phyloP scores from a whole-genome alignment of 2,329 filamentous ascomycete species.

The Aureobasidium sp. region DNA sequence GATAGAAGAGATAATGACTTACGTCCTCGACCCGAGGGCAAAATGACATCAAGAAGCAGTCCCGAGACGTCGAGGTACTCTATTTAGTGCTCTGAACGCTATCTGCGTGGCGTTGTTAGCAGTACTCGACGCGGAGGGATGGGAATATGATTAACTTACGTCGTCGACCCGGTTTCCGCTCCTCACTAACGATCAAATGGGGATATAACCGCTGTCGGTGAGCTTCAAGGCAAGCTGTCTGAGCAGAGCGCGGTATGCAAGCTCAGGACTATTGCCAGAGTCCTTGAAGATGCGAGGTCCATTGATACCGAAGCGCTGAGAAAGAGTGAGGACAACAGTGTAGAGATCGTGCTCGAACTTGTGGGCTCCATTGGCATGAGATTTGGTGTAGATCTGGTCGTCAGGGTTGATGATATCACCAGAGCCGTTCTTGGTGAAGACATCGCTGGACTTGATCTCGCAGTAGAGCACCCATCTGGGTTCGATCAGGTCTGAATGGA shows the following conservation, averaged over 20 bases:
- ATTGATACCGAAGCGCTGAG: not conserved
- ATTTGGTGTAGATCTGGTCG: not conserved
- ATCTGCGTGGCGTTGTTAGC: no score
- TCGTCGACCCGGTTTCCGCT: no score
- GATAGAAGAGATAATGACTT: no score
- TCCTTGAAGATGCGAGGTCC: not conserved
- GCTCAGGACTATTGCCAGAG: not conserved
- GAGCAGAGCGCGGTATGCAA: not conserved
- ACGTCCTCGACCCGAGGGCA: no score
- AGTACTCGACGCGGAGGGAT: no score
- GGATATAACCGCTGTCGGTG: not conserved
- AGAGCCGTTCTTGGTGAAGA: not conserved
- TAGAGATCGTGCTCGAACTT: not conserved
- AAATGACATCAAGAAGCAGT: no score
- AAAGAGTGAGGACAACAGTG: not conserved
- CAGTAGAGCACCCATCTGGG: not conserved
- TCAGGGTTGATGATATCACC: not conserved
- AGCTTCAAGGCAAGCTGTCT: not conserved
- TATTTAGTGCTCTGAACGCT: no score
- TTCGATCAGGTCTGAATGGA: not conserved
- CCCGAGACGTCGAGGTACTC: no score
- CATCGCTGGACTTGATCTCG: not conserved
- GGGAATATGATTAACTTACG: no score
- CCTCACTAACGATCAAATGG: not conserved
- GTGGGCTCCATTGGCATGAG: not conserved